Conservation (phyloP, 345 rosid genomes). For the Pelargonium nanum region DNA sequence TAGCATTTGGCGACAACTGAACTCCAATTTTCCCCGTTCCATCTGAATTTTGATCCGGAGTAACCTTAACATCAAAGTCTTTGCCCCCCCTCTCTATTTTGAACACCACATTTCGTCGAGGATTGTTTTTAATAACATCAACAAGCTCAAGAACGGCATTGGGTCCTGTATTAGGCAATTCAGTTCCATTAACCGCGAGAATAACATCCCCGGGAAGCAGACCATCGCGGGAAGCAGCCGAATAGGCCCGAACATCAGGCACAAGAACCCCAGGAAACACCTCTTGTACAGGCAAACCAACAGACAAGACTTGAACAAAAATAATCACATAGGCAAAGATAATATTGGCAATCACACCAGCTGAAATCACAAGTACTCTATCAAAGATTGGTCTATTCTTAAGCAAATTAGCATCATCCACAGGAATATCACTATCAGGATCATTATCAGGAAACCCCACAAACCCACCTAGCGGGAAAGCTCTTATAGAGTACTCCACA, state of each 20-base stretch:
- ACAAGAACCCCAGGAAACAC: constrained; percentile 83
- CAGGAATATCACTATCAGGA: constrained; percentile 77
- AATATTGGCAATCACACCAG: constrained; percentile 83
- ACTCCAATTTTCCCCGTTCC: constrained; percentile 90
- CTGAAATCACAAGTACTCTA: constrained; percentile 72
- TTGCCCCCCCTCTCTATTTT: constrained; percentile 45
- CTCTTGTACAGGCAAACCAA: constrained; percentile 93
- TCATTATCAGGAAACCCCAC: constrained; percentile 98
- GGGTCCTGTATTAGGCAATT: constrained; percentile 45
- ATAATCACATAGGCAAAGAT: constrained; percentile 71
- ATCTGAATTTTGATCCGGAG: constrained; percentile 72
- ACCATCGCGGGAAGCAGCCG: constrained; percentile 90
- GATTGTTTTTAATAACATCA: constrained; percentile 51
- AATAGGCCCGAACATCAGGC: constrained; percentile 70
- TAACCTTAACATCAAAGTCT: constrained; percentile 51
- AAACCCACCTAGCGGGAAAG: constrained; percentile 89
- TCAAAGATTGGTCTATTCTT: constrained; percentile 86
- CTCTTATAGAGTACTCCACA: constrained; percentile 81
- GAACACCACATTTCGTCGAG: constrained; percentile 51
- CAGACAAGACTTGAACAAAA: constrained; percentile 68
- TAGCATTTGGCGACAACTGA: constrained; percentile 75
- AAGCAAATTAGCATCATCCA: constrained; percentile 67
- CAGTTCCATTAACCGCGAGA: constrained; percentile 47
- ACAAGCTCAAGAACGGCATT: constrained; percentile 63
- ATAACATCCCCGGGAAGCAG: constrained; percentile 80